phyloP scores from a whole-genome alignment of 83 land plant genomes.

The Picea engelmannii region DNA sequence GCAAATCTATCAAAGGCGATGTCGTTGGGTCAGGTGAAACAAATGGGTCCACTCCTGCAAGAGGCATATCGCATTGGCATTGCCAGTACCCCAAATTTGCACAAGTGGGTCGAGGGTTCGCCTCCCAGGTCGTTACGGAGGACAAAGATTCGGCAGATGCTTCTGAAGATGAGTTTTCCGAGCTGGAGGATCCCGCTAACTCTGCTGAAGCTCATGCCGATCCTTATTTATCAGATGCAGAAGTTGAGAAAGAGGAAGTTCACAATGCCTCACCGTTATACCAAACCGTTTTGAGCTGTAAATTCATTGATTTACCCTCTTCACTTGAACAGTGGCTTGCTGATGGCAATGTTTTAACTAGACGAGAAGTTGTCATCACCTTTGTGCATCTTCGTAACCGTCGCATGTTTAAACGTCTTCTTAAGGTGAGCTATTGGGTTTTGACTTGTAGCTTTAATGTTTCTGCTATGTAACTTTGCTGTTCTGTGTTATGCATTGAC shows the following conservation, averaged over 20 bases:
- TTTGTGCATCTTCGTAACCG: background rate
- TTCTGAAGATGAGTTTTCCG: too few relatives aligned
- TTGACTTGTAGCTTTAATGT: too few relatives aligned
- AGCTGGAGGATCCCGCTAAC: too few relatives aligned
- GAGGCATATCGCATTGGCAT: too few relatives aligned
- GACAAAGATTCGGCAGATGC: background rate
- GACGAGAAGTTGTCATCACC: background rate
- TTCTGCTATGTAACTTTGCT: too few relatives aligned
- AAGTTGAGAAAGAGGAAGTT: background rate
- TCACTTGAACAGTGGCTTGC: background rate
- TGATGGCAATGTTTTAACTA: conserved; percentile 1
- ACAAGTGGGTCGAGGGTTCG: background rate
- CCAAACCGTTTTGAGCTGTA: background rate
- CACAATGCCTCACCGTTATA: background rate
- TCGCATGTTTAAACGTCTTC: background rate
- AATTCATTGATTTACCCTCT: background rate
- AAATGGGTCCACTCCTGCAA: background rate
- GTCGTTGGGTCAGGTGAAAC: background rate
- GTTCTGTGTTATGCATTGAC: too few relatives aligned
- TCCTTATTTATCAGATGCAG: background rate
- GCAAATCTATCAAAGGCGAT: background rate
- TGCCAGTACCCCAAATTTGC: too few relatives aligned
- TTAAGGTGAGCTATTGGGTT: background rate
- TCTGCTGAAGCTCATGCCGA: background rate
- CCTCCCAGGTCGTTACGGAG: background rate